Evolutionary conservation across 108 stramenopile species (phyloP), one percentile per base, ranked within the genome.

Genomic region (Skeletonema tropicum): DNA sequence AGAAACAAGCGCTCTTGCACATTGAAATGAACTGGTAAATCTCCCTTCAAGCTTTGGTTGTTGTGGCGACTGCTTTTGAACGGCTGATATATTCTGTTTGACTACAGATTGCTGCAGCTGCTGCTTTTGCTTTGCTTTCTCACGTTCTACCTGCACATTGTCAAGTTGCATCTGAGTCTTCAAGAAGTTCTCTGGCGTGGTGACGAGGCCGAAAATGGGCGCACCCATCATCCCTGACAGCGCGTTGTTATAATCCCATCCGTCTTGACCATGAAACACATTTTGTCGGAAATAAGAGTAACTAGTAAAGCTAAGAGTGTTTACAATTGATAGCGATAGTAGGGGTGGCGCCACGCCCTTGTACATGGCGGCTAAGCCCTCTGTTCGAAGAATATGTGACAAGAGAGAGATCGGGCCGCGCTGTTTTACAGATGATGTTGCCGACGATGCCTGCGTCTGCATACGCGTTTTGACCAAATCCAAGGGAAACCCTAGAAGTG

Each of bases 401-500:
- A 84, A 52, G 11, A 76, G 78, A 35, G 71, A 66, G 10, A 83
- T 19, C n/a, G 70, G 36, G 3, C 69, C 79, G 2, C 45, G 62
- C 64, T 71, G 46, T 26, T 60, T 76, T 29, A 23, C 65, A 49
- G 65, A 13, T 67, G 66, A 58, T 85, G 36, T 84, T 79, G 9
- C 23, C 38, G 36, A 85, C 33, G 68, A 86, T 80, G 15, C 59
- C 64, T 64, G 63, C 55, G 65, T 80, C 38, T 72, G 76, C 81
- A 80, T 71, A 23, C 63, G 38, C 35, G 87, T 88, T 70, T 88
- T 88, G 17, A 86, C 82, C 25, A 84, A 60, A 68, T 94, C 93
- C 17, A 96, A 84, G 11, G 97, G 97, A 75, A 90, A 97, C 10
- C 97, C 97, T 52, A 97, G 87, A 12, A 97, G 75, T 33, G 97